Percentiles rank a stretch among this genome's conserved stretches.
Conservation (phyloP, 805 yeast genomes). For the Wickerhamomyces ciferrii region DNA sequence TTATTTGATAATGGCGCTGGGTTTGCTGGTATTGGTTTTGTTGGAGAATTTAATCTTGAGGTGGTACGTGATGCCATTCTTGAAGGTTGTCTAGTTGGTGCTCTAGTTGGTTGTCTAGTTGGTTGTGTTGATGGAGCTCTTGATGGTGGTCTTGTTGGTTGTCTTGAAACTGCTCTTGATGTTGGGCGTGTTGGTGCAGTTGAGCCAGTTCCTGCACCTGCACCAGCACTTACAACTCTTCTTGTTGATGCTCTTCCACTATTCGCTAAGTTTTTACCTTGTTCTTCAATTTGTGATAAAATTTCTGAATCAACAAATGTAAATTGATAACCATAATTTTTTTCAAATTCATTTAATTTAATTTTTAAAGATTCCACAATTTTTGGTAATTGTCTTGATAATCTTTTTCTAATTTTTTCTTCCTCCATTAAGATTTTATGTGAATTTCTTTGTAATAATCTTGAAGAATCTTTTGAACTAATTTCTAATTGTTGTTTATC, state of each 20-base stretch:
- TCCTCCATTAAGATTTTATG: slow-evolving; percentile 78
- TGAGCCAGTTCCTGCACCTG: background rate
- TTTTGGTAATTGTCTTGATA: slow-evolving; percentile 65
- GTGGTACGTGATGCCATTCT: slow-evolving; percentile 6
- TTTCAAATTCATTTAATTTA: slow-evolving; percentile 45
- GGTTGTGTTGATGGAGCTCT: slow-evolving; percentile 15
- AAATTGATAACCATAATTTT: slow-evolving; percentile 28
- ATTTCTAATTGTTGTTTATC: slow-evolving; percentile 63
- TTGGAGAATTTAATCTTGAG: slow-evolving; percentile 6
- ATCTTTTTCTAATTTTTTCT: slow-evolving; percentile 65
- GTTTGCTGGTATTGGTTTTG: slow-evolving; percentile 1
- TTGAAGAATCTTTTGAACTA: slow-evolving; percentile 73
- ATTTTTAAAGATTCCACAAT: slow-evolving; percentile 45
- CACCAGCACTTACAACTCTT: slow-evolving; percentile 8
- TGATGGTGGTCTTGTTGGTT: slow-evolving; percentile 14
- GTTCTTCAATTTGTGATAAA: slow-evolving; percentile 25
- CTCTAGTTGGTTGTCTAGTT: slow-evolving; percentile 13
- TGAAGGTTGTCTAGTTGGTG: slow-evolving; percentile 5
- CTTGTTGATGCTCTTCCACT: slow-evolving; percentile 14
- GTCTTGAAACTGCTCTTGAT: slow-evolving; percentile 15
- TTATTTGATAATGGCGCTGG: background rate
- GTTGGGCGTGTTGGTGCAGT: slow-evolving; percentile 12
- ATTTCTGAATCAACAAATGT: slow-evolving; percentile 22
- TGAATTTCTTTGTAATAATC: slow-evolving; percentile 69
- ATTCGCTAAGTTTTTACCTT: slow-evolving; percentile 4